Conservation (phyloP, 495 filamentous ascomycete species). For the Aeminium ludgeri region DNA sequence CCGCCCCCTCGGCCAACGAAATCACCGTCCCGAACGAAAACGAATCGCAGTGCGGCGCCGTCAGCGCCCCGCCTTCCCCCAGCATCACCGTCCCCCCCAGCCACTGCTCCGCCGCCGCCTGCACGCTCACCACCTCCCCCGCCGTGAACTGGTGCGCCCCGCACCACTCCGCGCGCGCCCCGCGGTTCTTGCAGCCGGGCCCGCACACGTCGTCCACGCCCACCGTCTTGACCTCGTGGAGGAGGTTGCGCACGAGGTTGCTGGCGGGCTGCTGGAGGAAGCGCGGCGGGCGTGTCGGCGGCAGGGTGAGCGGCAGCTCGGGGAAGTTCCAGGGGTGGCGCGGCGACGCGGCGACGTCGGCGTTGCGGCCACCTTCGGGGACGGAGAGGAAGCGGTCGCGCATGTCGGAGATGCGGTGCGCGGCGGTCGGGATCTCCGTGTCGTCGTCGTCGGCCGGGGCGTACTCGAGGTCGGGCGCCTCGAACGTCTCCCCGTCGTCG, state of each 20-base stretch:
- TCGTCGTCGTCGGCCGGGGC: not conserved
- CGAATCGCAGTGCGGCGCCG: not conserved
- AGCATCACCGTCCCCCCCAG: not conserved
- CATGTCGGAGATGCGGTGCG: not conserved
- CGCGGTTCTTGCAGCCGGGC: not conserved
- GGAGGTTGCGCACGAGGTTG: not conserved
- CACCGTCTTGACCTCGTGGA: not conserved
- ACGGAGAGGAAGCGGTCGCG: not conserved
- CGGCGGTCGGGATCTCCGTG: not conserved
- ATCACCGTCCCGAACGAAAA: not conserved
- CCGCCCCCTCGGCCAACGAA: not conserved
- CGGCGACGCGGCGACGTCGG: not conserved
- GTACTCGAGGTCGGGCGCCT: not conserved
- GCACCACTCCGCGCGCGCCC: not conserved
- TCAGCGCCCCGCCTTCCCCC: conserved; percentile 1
- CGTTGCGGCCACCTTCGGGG: too few species aligned
- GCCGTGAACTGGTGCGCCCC: not conserved
- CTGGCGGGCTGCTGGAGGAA: not conserved
- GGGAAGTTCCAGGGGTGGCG: not conserved
- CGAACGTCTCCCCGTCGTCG: not conserved
- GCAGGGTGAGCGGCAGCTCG: not conserved
- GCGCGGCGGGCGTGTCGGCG: not conserved
- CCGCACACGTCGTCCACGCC: not conserved
- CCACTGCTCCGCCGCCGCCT: not conserved
- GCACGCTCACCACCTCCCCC: not conserved